Conservation (phyloP, 257 asterid genomes). For the Solanum tacnaense region DNA sequence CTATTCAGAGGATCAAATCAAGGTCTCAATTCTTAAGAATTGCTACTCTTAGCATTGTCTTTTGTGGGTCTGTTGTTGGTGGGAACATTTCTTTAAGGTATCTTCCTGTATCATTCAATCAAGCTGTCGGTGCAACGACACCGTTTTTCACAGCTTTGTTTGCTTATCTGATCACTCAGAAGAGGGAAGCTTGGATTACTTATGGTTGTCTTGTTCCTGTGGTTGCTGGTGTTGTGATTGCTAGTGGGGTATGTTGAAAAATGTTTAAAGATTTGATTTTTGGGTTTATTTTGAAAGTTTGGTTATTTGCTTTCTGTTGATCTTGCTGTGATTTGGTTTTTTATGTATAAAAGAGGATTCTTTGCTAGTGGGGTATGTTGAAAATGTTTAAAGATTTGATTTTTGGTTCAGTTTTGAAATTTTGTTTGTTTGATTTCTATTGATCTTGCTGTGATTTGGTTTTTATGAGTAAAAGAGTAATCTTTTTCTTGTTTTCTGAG, state of each 20-base stretch:
- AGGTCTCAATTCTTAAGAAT: slow-evolving; percentile 24
- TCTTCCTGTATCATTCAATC: slow-evolving; percentile 24
- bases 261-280: not conserved
- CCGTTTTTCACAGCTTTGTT: slow-evolving; percentile 28
- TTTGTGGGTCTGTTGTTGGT: slow-evolving; percentile 24
- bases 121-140: slow-evolving; percentile 33
- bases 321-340: slow-evolving; percentile 3
- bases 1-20: slow-evolving; percentile 23
- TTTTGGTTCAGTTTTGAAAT: not conserved
- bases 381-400: not conserved
- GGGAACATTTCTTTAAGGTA: slow-evolving; percentile 24
- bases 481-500: not conserved
- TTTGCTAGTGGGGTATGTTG: slow-evolving; percentile 19
- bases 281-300: not conserved
- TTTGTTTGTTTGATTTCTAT: not conserved
- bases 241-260: slow-evolving; percentile 27
- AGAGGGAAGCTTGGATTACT: slow-evolving; percentile 27
- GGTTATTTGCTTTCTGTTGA: not conserved
- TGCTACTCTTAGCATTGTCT: slow-evolving; percentile 21
- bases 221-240: slow-evolving; percentile 27
- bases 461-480: not conserved
- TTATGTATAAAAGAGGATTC: not conserved
- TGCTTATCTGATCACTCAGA: slow-evolving; percentile 21
- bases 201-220: slow-evolving; percentile 24
- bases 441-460: slow-evolving; percentile 2